Evolutionary conservation across 2,329 filamentous ascomycete species (phyloP), one percentile per base, ranked within the genome.

Genomic region (Aspergillus clavatus): DNA sequence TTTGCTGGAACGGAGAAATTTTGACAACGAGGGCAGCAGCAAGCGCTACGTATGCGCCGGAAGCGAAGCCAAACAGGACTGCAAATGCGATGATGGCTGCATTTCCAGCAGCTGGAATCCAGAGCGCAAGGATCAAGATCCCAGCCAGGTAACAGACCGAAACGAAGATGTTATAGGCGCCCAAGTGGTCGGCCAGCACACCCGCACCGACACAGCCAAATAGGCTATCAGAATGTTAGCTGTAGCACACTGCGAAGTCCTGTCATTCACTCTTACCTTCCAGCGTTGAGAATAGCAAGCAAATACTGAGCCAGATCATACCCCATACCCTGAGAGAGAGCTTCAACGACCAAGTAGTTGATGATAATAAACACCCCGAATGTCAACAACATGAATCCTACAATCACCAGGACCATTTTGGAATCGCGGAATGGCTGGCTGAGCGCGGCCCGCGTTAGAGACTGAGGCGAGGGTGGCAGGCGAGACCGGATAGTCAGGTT

Each of bases 1-100:
- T 81, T 59, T 86, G 75, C 16, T 77, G 71, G 19, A 86, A 76
- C 16, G 84, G 80, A 2, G 78, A 81, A 50, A 88, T 82, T 56
- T 87, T 81, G 22, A 87, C 72, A 2, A 58, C 41, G 21, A 84
- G 67, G 0, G 83, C 74, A 0, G 84, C 78, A 0, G 72, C 70
- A 16, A 87, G 66, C 0, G 77, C 76, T 31, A 84, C 76, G 55
- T 81, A 83, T 6, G 77, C 78, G 7, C 83, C 84, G 0, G 79
- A 82, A 4, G 74, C 74, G 60, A 87, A 83, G 8, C 83, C 84
- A 50, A 83, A 87, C 10, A 86, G 65, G 16, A 75, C 69, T 7
- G 76, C 72, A 59, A 84, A 87, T 28, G 79, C 72, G 38, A 86
- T 73, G 44, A 83, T 78, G 1, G 77, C 72, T 0, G 75, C 74